Conservation (phyloP, 1,284 basidiomycete species). For the Volvariella surrecta region DNA sequence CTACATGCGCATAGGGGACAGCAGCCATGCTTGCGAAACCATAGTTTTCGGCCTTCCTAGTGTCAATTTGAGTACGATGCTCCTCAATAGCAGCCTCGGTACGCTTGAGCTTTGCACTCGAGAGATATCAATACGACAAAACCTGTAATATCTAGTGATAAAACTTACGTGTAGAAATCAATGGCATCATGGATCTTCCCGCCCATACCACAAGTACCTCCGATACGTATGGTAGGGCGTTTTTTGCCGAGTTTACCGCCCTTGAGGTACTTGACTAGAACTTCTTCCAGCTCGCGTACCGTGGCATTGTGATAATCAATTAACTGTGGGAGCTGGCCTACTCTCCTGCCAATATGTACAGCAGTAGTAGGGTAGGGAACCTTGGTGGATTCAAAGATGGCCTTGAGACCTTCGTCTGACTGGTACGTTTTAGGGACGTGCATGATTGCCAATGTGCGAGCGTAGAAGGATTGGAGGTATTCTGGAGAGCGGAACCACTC, state of each 20-base stretch:
- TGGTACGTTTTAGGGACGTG: conserved; percentile 70
- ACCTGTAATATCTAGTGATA: too few relatives aligned
- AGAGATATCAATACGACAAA: conserved; percentile 2
- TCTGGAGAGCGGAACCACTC: conserved; percentile 74
- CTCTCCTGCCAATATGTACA: conserved; percentile 73
- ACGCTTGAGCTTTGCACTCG: conserved; percentile 61
- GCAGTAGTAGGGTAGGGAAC: conserved; percentile 81
- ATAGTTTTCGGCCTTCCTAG: conserved; percentile 78
- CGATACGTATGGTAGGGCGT: conserved; percentile 66
- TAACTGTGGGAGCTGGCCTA: conserved; percentile 68
- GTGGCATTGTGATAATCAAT: conserved; percentile 84
- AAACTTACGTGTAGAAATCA: conserved; percentile 69
- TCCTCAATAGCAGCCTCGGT: conserved; percentile 77
- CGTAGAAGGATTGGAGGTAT: conserved; percentile 69
- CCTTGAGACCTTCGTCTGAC: conserved; percentile 68
- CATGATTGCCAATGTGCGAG: conserved; percentile 70
- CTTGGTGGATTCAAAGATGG: conserved; percentile 62
- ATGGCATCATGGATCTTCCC: conserved; percentile 77
- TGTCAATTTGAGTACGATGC: conserved; percentile 67
- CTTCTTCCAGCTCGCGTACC: conserved; percentile 75
- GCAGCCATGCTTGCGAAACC: conserved; percentile 93
- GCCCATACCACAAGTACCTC: conserved; percentile 68
- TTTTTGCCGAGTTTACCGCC: conserved; percentile 65
- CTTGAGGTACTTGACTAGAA: conserved; percentile 82
- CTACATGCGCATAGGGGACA: conserved; percentile 84